Conservation (phyloP, 306 rosid genomes). For the Fagus crenata region DNA sequence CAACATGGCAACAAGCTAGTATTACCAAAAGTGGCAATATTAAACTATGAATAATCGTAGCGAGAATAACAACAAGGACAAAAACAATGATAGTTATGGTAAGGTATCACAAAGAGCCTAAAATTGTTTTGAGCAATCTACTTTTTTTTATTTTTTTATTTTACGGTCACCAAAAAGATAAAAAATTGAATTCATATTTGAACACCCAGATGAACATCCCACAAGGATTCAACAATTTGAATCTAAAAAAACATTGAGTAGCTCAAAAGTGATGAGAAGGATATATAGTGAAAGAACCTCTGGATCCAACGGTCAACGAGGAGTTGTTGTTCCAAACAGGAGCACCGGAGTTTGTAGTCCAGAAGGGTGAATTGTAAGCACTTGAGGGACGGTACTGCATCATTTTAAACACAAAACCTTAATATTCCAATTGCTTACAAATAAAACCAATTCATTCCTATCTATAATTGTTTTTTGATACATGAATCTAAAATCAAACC, state of each 20-base stretch:
- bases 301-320: slow-evolving; percentile 62
- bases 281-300: slow-evolving; percentile 44
- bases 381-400: slow-evolving; percentile 84
- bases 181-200: neutral
- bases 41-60: neutral
- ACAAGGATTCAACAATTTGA: neutral
- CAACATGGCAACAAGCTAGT: neutral
- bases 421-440: neutral
- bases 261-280: neutral
- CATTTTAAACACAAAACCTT: slow-evolving; percentile 7
- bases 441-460: too few relatives aligned
- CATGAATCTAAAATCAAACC: neutral
- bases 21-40: neutral
- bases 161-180: neutral
- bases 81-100: neutral
- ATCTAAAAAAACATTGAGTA: neutral
- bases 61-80: neutral
- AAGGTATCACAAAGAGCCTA: neutral
- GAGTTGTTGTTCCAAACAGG: slow-evolving; percentile 84
- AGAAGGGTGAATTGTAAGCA: slow-evolving; percentile 68
- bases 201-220: neutral
- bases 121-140: neutral
- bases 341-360: slow-evolving; percentile 89
- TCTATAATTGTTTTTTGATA: too few relatives aligned
- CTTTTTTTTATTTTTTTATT: neutral